Evolutionary conservation across 257 asterid species (phyloP).

Genomic region (Jasminum sambac): DNA sequence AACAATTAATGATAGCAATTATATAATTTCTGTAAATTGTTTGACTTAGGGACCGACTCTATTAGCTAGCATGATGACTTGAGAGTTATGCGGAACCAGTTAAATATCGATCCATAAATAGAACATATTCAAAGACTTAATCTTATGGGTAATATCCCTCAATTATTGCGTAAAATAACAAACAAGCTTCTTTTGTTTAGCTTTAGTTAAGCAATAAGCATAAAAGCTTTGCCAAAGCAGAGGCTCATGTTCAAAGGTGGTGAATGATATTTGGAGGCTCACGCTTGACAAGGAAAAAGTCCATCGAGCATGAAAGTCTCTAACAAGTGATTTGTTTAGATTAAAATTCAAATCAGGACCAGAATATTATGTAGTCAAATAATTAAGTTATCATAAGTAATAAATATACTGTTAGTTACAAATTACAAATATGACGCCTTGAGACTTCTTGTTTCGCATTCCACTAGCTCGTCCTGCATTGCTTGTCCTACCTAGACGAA

Average conservation of each 20-base stretch:
- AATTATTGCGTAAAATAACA: background rate
- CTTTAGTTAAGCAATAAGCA: constrained; percentile 3
- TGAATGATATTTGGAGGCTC: background rate
- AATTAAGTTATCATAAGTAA: no score
- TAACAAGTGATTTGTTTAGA: no score
- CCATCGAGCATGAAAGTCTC: no score
- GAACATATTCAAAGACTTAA: background rate
- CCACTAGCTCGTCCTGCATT: no score
- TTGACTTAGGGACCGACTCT: background rate
- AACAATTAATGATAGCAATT: background rate
- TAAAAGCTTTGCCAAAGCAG: background rate
- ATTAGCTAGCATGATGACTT: background rate
- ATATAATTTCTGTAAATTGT: background rate
- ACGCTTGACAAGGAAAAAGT: no score
- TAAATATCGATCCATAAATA: background rate
- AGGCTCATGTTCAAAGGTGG: background rate
- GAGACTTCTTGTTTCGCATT: no score
- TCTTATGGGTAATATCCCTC: background rate
- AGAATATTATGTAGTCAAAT: no score
- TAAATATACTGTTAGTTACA: no score
- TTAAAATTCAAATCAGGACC: no score
- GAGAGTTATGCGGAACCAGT: background rate
- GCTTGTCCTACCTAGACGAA: no score
- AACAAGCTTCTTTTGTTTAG: background rate
- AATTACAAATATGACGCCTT: no score